These are phyloP conservation scores for Solanum gracilifrons DNA, from an alignment of 257 asterid genomes.

Conservation along the genomic window DNA sequence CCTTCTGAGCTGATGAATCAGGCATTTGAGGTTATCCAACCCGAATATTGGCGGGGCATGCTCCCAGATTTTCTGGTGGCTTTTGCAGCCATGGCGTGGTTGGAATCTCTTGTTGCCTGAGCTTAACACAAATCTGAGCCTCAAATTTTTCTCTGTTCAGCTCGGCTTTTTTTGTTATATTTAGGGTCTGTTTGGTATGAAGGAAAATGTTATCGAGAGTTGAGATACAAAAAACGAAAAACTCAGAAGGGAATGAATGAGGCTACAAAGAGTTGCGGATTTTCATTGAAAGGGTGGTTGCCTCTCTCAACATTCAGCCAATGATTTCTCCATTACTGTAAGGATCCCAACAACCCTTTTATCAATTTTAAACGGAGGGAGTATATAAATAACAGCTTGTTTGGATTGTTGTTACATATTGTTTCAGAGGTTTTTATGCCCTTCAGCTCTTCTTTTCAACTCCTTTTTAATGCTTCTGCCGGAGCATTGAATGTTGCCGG, in stretches of 20 bases:
- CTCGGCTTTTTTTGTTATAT: not conserved
- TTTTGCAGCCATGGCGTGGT: constrained; percentile 7
- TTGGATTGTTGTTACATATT: not conserved
- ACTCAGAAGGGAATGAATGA: not conserved
- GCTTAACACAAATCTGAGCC: not conserved
- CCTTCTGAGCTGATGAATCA: not conserved
- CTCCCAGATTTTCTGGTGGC: not conserved
- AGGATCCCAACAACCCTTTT: constrained; percentile 6
- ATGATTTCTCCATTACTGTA: not conserved
- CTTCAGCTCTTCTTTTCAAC: not conserved
- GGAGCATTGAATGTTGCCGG: not conserved
- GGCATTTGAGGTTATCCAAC: not conserved
- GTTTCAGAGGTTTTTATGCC: not conserved
- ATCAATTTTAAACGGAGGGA: not conserved
- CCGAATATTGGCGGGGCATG: not conserved
- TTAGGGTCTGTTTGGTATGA: not conserved
- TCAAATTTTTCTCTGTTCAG: not conserved
- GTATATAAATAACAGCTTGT: not conserved
- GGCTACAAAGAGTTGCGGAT: not conserved
- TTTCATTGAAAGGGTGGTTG: constrained; percentile 34
- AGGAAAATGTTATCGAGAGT: not conserved
- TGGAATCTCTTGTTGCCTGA: not conserved
- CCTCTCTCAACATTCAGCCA: constrained; percentile 28
- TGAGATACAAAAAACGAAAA: not conserved
- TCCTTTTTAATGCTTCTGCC: not conserved